Conservation (phyloP, 148 eudicot genomes). For the Arbutus unedo region DNA sequence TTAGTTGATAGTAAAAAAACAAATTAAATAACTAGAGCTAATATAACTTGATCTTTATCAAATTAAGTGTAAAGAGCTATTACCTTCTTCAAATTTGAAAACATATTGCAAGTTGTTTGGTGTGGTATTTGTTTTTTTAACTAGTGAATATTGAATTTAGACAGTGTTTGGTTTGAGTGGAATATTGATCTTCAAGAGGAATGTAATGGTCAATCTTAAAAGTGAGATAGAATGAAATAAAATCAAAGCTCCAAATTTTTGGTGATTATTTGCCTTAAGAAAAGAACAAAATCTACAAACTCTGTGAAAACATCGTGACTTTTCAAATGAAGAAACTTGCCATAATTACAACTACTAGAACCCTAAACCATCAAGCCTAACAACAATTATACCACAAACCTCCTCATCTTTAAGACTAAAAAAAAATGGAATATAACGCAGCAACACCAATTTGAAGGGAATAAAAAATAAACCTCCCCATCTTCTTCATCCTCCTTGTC, state of each 20-base stretch:
- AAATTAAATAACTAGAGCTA: neutral
- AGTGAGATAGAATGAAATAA: neutral
- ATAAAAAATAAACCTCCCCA: conserved; percentile 27
- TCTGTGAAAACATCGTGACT: neutral
- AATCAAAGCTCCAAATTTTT: conserved; percentile 6
- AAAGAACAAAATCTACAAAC: conserved; percentile 13
- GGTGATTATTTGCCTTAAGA: neutral
- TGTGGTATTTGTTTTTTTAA: neutral
- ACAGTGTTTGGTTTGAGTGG: neutral
- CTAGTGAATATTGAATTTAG: neutral
- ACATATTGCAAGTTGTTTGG: neutral
- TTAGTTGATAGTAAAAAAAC: neutral
- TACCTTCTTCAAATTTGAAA: neutral
- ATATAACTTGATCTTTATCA: neutral
- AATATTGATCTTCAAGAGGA: neutral
- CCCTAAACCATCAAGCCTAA: neutral
- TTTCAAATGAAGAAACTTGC: neutral
- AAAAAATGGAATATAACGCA: neutral
- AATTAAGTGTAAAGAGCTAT: neutral
- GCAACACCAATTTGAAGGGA: neutral
- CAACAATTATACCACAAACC: neutral
- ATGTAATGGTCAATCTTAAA: neutral
- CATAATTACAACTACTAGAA: neutral
- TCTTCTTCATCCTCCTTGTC: conserved; percentile 12
- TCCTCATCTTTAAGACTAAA: too few species aligned